Evolutionary conservation across 768 basidiomycete genomes (phyloP), one percentile per base, ranked within the genome.

Genomic region (Suillus paluster): DNA sequence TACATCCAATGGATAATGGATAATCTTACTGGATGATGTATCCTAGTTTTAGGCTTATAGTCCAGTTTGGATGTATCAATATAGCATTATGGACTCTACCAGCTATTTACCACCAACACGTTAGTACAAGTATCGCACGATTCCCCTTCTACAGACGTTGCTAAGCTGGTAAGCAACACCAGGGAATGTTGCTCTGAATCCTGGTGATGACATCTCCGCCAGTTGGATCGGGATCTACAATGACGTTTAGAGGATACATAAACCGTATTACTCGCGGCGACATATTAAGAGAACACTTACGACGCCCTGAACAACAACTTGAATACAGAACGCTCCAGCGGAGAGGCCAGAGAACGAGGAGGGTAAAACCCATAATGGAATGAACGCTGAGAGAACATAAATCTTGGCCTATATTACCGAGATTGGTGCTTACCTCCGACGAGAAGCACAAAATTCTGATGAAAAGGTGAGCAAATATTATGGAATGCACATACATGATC

Each of bases 271-370:
- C n/a, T 30, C 27, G 34, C n/a, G 21, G 41, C 21, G 41, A 33
- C 39, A 50, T 56, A 50, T 56, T 9, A 25, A 44, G 46, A n/a
- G 52, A 42, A 5, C 1, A 72, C 89, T 66, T 70, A 93, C 91
- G 12, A 93, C 88, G 2, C 93, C 94, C 72, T 97, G 95, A 0
- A 96, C 92, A 56, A 92, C 92, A 66, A 92, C 86, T 70, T 95
- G 94, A 17, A 94, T 79, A 67, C 85, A 94, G 77, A 96, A 97
- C 1, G 93, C 94, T 10, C 93, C 93, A 0, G 92, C 92, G 0
- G 91, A 70, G 10, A 97, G 87, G 1, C 78, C 82, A 1, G 83
- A 72, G 73, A 95, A 95, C 1, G 81, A 75, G 7, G 68, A 75
- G 3, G 95, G 95, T 8, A 97, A 67, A 66, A 94, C 91, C 95